Conservation (phyloP, 2,329 filamentous ascomycete genomes). For the Botrytis deweyae region DNA sequence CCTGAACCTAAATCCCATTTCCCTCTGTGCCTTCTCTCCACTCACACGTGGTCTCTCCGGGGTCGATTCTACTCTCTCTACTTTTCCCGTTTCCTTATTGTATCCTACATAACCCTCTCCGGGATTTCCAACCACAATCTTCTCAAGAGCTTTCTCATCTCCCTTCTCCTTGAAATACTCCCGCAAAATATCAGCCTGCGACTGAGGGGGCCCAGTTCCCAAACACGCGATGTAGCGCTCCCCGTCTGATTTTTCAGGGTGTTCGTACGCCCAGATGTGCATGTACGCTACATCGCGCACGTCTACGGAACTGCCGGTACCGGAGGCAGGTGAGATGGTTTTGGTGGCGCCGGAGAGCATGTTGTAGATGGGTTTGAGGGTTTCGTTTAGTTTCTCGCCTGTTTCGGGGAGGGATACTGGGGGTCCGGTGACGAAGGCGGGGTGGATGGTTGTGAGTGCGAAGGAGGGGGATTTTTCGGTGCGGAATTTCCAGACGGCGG, state of each 20-base stretch:
- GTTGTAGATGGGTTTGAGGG: slow-evolving; percentile 39
- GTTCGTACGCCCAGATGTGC: slow-evolving; percentile 42
- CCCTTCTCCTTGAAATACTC: slow-evolving; percentile 40
- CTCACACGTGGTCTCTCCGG: slow-evolving; percentile 30
- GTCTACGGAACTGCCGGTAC: slow-evolving; percentile 42
- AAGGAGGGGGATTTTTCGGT: slow-evolving; percentile 42
- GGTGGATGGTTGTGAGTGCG: slow-evolving; percentile 44
- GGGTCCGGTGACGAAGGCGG: slow-evolving; percentile 45
- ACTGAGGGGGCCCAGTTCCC: slow-evolving; percentile 41
- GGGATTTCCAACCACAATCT: slow-evolving; percentile 42
- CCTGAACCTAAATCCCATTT: slow-evolving; percentile 36
- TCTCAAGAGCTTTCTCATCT: slow-evolving; percentile 26
- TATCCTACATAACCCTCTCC: slow-evolving; percentile 43
- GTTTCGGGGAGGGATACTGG: slow-evolving; percentile 40
- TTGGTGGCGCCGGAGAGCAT: slow-evolving; percentile 41
- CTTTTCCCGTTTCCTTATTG: slow-evolving; percentile 30
- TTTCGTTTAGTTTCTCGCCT: slow-evolving; percentile 39
- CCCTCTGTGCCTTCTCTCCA: slow-evolving; percentile 36
- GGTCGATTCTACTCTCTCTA: slow-evolving; percentile 24
- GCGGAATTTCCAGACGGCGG: slow-evolving; percentile 43
- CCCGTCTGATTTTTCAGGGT: slow-evolving; percentile 42
- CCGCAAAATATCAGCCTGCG: slow-evolving; percentile 45
- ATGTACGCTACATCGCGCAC: slow-evolving; percentile 47
- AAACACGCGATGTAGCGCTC: slow-evolving; percentile 44
- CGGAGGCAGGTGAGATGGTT: slow-evolving; percentile 32